Conservation (phyloP, 345 rosid species). For the Citrus glauca region DNA sequence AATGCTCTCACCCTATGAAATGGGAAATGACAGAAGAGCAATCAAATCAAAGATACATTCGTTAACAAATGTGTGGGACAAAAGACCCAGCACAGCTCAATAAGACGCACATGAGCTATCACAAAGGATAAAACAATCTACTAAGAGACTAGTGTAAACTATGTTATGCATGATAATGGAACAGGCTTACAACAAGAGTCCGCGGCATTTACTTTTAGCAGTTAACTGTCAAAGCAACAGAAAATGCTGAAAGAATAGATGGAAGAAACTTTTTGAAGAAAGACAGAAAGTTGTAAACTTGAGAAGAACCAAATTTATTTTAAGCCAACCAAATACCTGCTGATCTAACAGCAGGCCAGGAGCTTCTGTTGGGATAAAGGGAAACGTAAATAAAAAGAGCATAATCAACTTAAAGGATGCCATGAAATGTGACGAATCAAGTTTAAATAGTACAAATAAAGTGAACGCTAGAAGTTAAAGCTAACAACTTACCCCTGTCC, state of each 20-base stretch:
- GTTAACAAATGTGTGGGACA: not conserved
- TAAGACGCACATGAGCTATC: not conserved
- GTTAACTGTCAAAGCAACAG: not conserved
- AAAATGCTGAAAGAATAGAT: not conserved
- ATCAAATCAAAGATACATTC: slow-evolving; percentile 10
- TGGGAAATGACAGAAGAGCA: not conserved
- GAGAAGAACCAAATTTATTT: not conserved
- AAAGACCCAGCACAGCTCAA: not conserved
- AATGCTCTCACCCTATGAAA: slow-evolving; percentile 77
- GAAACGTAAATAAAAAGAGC: not conserved
- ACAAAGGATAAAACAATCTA: not conserved
- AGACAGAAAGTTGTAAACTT: not conserved
- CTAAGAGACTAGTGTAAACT: not conserved
- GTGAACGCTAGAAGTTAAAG: not conserved
- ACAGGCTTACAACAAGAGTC: not conserved
- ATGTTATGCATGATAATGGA: not conserved
- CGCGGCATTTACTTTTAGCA: not conserved
- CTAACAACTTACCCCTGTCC: slow-evolving; percentile 86
- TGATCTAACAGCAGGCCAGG: slow-evolving; percentile 5
- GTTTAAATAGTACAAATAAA: not conserved
- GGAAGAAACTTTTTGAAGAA: not conserved
- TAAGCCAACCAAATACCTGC: not conserved
- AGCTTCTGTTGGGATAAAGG: not conserved
- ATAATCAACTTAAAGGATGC: not conserved
- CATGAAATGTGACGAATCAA: not conserved